A percentile compares a stretch with the other conserved stretches of the same genome.
Evolutionary conservation across 345 rosid species (phyloP).

Genomic region (Citrus mangshanensis): DNA sequence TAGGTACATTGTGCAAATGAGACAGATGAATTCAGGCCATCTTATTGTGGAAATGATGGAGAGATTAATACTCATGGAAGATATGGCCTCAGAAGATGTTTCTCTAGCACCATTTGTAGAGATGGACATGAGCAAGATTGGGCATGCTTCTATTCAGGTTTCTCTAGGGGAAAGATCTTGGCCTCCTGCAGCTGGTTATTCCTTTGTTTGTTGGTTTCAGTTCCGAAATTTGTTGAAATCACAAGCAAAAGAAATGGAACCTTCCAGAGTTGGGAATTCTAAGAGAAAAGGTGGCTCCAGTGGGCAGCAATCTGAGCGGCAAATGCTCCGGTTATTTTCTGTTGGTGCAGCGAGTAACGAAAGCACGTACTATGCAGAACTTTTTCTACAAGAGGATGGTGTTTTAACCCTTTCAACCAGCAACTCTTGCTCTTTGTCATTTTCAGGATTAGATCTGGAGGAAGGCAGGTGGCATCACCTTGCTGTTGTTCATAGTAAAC

Average conservation of each 20-base stretch:
- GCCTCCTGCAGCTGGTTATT: constrained; percentile 99
- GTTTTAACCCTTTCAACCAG: constrained; percentile 92
- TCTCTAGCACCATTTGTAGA: constrained; percentile 92
- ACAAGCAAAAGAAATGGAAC: constrained; percentile 63
- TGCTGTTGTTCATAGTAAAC: constrained; percentile 98
- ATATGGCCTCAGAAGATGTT: constrained; percentile 70
- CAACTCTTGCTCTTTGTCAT: constrained; percentile 79
- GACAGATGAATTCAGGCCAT: constrained; percentile 71
- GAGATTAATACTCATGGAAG: constrained; percentile 83
- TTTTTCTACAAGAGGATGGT: constrained; percentile 94
- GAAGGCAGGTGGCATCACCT: constrained; percentile 99
- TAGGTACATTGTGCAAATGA: constrained; percentile 84
- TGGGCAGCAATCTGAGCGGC: constrained; percentile 57
- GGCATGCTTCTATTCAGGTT: constrained; percentile 96
- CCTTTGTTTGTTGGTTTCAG: constrained; percentile 99
- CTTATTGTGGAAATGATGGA: constrained; percentile 92
- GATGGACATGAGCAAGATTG: constrained; percentile 95
- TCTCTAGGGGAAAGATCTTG: constrained; percentile 99
- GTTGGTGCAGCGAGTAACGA: constrained; percentile 83
- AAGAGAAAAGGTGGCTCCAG: constrained; percentile 47
- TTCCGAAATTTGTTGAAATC: constrained; percentile 64
- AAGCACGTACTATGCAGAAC: constrained; percentile 79
- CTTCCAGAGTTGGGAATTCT: constrained; percentile 50
- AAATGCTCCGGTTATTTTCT: constrained; percentile 78
- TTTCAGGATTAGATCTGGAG: constrained; percentile 92